Evolutionary conservation across 2,329 filamentous ascomycete species (phyloP).

Genomic region (Dendrostoma leiphaemia): DNA sequence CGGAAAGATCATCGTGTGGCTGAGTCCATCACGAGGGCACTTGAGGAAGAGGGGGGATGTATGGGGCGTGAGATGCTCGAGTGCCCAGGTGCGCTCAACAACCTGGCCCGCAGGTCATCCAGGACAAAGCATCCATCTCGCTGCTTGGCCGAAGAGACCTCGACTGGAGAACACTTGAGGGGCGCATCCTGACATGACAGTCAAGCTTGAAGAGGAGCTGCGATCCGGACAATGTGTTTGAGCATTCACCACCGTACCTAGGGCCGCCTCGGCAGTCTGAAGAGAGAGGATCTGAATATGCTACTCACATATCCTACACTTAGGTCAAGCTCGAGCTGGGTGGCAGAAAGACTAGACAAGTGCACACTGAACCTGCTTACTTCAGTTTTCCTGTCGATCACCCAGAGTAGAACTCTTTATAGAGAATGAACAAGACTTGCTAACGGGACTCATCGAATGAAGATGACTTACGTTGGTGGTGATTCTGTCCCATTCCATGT

Average conservation of each 20-base stretch:
- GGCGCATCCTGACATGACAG: conserved; percentile 19
- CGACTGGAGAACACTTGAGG: conserved; percentile 29
- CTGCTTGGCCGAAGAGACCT: conserved; percentile 26
- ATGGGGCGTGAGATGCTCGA: conserved; percentile 20
- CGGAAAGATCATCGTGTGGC: not conserved
- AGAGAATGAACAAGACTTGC: too few species aligned
- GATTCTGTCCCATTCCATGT: too few species aligned
- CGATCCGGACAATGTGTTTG: conserved; percentile 35
- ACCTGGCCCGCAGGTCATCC: conserved; percentile 22
- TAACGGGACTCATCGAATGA: too few species aligned
- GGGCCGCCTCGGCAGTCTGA: too few species aligned
- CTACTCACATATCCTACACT: too few species aligned
- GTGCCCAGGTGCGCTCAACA: conserved; percentile 22
- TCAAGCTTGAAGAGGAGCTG: conserved; percentile 30
- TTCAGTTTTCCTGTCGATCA: too few species aligned
- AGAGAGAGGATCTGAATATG: too few species aligned
- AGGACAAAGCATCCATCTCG: conserved; percentile 30
- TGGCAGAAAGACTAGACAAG: too few species aligned
- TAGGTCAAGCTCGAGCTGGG: too few species aligned
- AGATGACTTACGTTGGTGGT: too few species aligned
- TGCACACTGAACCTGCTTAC: too few species aligned
- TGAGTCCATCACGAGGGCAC: not conserved
- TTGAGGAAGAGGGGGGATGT: not conserved
- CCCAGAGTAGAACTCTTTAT: too few species aligned
- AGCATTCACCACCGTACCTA: conserved; percentile 12